Evolutionary conservation across 371 early-diverging fungal genomes (phyloP).

Genomic region (Mortierella sp.): DNA sequence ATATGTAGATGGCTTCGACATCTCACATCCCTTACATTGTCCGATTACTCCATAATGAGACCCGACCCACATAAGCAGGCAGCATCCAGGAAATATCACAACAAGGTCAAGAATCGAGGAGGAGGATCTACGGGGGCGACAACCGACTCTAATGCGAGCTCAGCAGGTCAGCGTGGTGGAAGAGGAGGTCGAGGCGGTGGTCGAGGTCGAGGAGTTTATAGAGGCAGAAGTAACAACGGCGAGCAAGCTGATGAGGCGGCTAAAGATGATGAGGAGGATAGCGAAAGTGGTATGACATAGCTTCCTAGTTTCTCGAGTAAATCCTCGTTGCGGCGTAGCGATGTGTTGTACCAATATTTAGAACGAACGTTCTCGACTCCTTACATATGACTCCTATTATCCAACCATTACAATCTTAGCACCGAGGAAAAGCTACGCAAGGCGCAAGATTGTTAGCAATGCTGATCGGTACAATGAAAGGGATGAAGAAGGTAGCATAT

Average conservation of each 20-base stretch:
- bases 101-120: slow-evolving; percentile 37
- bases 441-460: slow-evolving; percentile 52
- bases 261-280: slow-evolving; percentile 10
- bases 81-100: slow-evolving; percentile 52
- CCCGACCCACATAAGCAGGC: slow-evolving; percentile 57
- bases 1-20: no score
- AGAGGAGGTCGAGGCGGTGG: slow-evolving; percentile 17
- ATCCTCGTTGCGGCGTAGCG: neutral
- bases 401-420: slow-evolving; percentile 13
- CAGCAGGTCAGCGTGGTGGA: slow-evolving; percentile 15
- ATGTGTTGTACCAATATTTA: neutral
- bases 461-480: slow-evolving; percentile 44
- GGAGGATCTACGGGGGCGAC: slow-evolving; percentile 19
- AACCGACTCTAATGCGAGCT: slow-evolving; percentile 12
- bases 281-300: slow-evolving; percentile 12
- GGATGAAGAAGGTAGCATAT: slow-evolving; percentile 34
- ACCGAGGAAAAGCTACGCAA: slow-evolving; percentile 42
- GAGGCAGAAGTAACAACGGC: slow-evolving; percentile 6
- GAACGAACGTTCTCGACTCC: neutral
- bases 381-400: neutral
- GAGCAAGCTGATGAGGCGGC: slow-evolving; percentile 14
- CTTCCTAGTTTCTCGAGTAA: neutral
- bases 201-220: slow-evolving; percentile 25
- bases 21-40: neutral
- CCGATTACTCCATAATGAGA: slow-evolving; percentile 26